Evolutionary conservation across 2,329 filamentous ascomycete genomes (phyloP), one percentile per base, ranked within the genome.

Genomic region (Cordyceps pruinosa): DNA sequence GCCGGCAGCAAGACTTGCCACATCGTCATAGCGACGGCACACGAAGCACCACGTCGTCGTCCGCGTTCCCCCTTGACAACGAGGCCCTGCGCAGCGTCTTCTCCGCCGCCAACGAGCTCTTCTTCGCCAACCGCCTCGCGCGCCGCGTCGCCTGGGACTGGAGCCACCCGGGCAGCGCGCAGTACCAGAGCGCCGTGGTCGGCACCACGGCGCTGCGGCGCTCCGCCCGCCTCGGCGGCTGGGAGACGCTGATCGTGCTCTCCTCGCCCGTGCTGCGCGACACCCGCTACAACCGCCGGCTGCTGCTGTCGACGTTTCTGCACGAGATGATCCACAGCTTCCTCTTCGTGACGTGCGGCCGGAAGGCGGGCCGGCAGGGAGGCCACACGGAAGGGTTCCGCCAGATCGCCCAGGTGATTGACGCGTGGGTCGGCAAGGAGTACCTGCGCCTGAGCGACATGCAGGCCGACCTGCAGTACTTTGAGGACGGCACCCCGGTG

Each of bases 241-340:
- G 79, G 64, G 84, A 87, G 68, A 85, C 83, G 1, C 72, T 85
- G 26, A 84, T 87, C 50, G 77, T 84, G 5, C 71, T 87, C 13
- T 86, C 83, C 4, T 75, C 76, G 2, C 78, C 81, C 0, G 83
- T 86, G 15, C 74, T 86, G n/a, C 73, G 72, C 39, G 75, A 80
- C 61, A 74, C 69, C 15, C 75, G 72, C 49, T 87, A 83, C 67
- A 84, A 83, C 65, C 72, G 83, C 5, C 75, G 82, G 7, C 73
- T 87, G 17, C 75, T 87, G 56, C 84, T 87, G 49, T 82, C 81
- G 7, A 84, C 84, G 0, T 86, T 87, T 61, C 65, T 87, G 47
- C 84, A 87, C 65, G 84, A 87, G 69, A 77, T 86, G 62, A 83
- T 87, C 48, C 84, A 87, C 69, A 83, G 83, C 68, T 87, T 85